A percentile compares a stretch with the other conserved stretches of the same genome.
These are phyloP conservation scores for Scutellaria barbata DNA, from an alignment of 257 asterid species.

Conservation along the genomic window DNA sequence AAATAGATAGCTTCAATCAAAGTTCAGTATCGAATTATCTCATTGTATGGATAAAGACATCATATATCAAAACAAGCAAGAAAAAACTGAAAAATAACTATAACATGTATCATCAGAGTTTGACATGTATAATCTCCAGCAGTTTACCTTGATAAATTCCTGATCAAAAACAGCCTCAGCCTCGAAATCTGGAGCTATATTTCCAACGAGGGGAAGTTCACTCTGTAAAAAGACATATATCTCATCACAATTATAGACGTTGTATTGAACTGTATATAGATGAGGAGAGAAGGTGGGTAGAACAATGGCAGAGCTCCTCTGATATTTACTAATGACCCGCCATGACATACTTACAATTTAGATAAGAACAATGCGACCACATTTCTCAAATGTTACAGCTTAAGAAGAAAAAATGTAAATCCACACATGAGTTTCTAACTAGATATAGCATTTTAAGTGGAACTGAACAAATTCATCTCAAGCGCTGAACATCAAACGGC, in stretches of 20 bases:
- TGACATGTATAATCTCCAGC: not conserved
- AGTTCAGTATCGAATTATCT: not conserved
- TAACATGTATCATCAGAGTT: not conserved
- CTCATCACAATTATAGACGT: not conserved
- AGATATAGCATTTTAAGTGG: not conserved
- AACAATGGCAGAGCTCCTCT: not conserved
- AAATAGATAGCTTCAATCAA: not conserved
- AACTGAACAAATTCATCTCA: not conserved
- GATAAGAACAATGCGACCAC: not conserved
- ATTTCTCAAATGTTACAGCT: conserved; percentile 3
- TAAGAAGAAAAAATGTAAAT: not conserved
- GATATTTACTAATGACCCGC: too few relatives aligned
- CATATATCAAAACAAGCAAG: not conserved
- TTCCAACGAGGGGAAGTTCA: conserved; percentile 88
- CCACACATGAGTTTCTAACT: conserved; percentile 5
- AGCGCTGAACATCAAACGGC: not conserved
- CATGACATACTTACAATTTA: not conserved
- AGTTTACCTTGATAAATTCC: conserved; percentile 72
- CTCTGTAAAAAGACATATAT: conserved; percentile 51
- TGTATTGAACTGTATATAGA: too few relatives aligned
- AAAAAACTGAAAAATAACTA: not conserved
- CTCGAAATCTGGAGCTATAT: conserved; percentile 91
- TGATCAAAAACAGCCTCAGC: conserved; percentile 99
- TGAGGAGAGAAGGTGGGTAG: not conserved
- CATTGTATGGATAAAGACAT: not conserved